Evolutionary conservation across 2,329 filamentous ascomycete genomes (phyloP), one percentile per base, ranked within the genome.

Genomic region (Stagonosporopsis tanaceti): DNA sequence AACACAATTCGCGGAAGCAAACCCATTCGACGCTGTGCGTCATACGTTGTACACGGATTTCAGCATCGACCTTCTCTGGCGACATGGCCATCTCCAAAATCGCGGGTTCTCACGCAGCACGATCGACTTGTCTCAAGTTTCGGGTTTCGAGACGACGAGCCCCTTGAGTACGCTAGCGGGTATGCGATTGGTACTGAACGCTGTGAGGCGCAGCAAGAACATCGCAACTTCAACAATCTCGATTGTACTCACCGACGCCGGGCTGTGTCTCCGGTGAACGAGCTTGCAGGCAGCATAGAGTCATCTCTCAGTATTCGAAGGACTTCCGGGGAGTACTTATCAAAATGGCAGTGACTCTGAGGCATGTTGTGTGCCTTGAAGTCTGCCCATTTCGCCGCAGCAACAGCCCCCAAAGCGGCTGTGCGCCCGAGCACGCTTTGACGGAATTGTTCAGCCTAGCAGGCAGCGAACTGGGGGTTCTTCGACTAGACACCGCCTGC

Each of bases 231-330:
- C 54, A 47, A 39, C 51, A 53, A 32, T 38, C 48, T 57, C 54
- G 30, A 53, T 48, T 50, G 56, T 59, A 63, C 44, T 51, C 59
- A 61, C 61, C 61, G 54, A 50, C 30, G 9, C 53, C 42, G 63
- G 69, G 71, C 70, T 73, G 70, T 71, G 70, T 61, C 50, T 53
- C 67, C 70, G 70, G 70, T 73, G 61, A 71, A 56, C 44, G 59
- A 61, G 57, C 60, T 47, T 50, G 57, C 58, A 61, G 50, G 50
- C 56, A 50, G 22, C 46, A 32, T 39, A 47, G 56, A 69, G 63
- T 69, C 66, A 64, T 60, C 51, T 39, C 52, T 56, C 60, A 47
- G 57, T 34, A 37, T 51, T 62, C 58, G 63, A 61, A 66, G 62
- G 67, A 68, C 67, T 48, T 53, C 48, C 53, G 53, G 63, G 62